phyloP scores from a whole-genome alignment of 2,329 filamentous ascomycete genomes.

The Tetracladium maxilliforme region DNA sequence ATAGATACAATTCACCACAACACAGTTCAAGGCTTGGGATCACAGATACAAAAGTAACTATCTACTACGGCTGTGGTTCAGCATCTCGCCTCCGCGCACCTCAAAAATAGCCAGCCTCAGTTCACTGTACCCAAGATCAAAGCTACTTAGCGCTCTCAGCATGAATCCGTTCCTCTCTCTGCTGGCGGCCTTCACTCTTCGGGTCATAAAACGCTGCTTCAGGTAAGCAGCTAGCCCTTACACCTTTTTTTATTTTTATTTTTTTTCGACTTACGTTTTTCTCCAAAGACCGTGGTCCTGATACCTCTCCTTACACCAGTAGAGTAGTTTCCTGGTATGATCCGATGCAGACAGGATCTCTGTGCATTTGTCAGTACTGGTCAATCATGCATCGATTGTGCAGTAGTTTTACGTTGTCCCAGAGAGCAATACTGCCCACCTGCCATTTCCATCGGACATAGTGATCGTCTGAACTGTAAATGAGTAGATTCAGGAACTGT shows the following conservation, averaged over 20 bases:
- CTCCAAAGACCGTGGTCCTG: conserved; percentile 11
- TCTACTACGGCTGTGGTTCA: no score
- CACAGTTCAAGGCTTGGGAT: no score
- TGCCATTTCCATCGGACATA: conserved; percentile 13
- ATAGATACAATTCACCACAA: no score
- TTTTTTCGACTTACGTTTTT: conserved; percentile 9
- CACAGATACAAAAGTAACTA: no score
- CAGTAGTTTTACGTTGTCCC: conserved; percentile 9
- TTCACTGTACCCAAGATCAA: no score
- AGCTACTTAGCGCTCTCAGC: no score
- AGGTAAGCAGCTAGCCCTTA: no score
- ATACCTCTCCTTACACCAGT: conserved; percentile 7
- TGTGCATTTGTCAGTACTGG: conserved; percentile 4
- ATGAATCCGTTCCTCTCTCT: conserved; percentile 6
- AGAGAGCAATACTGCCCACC: conserved; percentile 10
- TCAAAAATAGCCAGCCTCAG: no score
- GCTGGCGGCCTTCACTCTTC: conserved; percentile 8
- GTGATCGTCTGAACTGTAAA: conserved; percentile 11
- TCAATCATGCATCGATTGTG: neutral
- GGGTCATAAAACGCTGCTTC: conserved; percentile 10
- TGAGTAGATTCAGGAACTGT: conserved; percentile 9
- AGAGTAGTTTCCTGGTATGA: conserved; percentile 11
- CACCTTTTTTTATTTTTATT: no score
- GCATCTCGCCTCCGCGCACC: no score
- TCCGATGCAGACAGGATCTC: conserved; percentile 9